These are phyloP conservation scores for Penicillium sp. DNA, from an alignment of 2,329 filamentous ascomycete genomes.

Conservation along the genomic window DNA sequence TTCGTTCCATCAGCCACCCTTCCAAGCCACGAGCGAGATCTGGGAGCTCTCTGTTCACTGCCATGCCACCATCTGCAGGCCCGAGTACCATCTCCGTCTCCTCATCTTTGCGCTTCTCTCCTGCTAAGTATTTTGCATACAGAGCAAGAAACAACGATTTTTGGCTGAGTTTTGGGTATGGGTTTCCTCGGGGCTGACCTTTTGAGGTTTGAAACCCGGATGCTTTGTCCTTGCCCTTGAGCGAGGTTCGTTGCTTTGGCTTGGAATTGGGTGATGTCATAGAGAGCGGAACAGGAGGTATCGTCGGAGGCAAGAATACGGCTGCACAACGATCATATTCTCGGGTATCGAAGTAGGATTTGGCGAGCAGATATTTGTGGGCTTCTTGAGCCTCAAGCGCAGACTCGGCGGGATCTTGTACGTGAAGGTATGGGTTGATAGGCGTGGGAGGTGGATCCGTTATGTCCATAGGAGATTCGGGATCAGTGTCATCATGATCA, in stretches of 20 bases:
- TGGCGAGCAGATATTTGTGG: conserved; percentile 82
- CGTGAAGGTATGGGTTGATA: conserved; percentile 52
- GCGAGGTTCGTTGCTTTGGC: conserved; percentile 41
- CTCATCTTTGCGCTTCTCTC: conserved; percentile 94
- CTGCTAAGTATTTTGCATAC: conserved; percentile 88
- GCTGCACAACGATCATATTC: conserved; percentile 93
- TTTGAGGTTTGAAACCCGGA: conserved; percentile 38
- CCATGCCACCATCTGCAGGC: conserved; percentile 80
- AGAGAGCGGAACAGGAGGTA: conserved; percentile 63
- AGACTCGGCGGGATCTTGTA: conserved; percentile 68
- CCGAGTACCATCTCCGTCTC: conserved; percentile 97
- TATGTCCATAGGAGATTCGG: conserved; percentile 59
- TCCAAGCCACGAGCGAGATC: conserved; percentile 72
- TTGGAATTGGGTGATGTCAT: conserved; percentile 38
- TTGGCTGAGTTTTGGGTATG: conserved; percentile 65
- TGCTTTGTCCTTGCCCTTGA: conserved; percentile 62
- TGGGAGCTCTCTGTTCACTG: conserved; percentile 79
- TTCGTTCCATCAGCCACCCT: conserved; percentile 71
- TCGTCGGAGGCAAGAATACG: conserved; percentile 78
- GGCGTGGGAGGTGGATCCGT: conserved; percentile 49
- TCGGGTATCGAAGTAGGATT: conserved; percentile 90
- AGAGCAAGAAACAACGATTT: conserved; percentile 88
- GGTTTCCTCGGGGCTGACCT: conserved; percentile 34
- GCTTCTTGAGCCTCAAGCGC: conserved; percentile 74
- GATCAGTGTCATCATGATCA: conserved; percentile 58